Base-by-base conservation (phyloP, 306 rosid genomes). In the Quercus cerris region DNA sequence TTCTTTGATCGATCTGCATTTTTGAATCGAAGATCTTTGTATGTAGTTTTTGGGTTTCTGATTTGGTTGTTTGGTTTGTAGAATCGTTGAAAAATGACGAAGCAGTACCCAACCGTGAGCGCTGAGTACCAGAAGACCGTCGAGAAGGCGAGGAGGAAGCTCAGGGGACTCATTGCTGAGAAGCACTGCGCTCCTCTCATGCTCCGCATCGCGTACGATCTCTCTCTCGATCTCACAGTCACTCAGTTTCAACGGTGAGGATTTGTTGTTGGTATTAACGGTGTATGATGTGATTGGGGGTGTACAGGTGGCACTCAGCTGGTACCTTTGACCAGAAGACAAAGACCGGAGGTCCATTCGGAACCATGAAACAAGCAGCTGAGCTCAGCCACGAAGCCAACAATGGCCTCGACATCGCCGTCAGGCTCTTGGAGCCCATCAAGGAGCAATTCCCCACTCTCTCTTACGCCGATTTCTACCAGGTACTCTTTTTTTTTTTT, bases 301-400 rank as follows among this genome's bases (percentile, higher is more conserved):
- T 41, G 25, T 86, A 69, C 56, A 95, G 99, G 85, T 95, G 99
- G 99, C 99, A 95, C 85, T 90, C 99, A 4, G 99, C 99, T 69
- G 99, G 99, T 0, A 95, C 99, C 61, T 95, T 63, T 54, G 98
- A 93, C 23, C 73, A 74, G 56, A 86, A 81, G 44, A 61, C 97
- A 0, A 93, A 51, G 86, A 93, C 97, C 4, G 99, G 99, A 15
- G 99, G 99, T 41, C 99, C 99, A 0, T 95, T 95, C 51, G 99
- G 99, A 68, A 95, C 99, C 62, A 95, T 95, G 1, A 91, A 82
- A 82, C 77, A 83, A 4, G 1, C 85, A 2, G 57, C 73, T 20
- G 99, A 95, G 81, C 94, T 89, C 3, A 86, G 91, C 5, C 99
- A 93, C 46, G 92, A 69, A 4, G 99, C 99, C 54, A 95, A 95